Evolutionary conservation across 345 rosid species (phyloP).

Genomic region (Salix koriyanagi): DNA sequence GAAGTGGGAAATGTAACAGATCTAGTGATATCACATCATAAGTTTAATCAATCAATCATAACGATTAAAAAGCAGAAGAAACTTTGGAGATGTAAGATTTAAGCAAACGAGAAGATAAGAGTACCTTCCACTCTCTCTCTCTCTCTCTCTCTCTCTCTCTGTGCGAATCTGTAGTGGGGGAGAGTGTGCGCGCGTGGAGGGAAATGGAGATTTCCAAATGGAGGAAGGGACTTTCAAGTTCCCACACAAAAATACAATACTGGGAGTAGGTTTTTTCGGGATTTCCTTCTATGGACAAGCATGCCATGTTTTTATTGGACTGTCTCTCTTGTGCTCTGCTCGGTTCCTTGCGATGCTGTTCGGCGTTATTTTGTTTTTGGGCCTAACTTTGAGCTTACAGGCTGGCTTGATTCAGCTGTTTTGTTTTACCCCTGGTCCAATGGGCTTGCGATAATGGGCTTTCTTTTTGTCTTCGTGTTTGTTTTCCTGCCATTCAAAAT

Average conservation of each 20-base stretch:
- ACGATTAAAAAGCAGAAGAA: neutral
- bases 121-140: neutral
- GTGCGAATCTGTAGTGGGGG: neutral
- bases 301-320: too few species aligned
- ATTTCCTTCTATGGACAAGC: too few species aligned
- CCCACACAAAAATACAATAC: neutral
- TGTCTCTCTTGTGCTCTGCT: too few species aligned
- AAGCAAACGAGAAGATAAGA: neutral
- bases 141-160: neutral
- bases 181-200: neutral
- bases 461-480: neutral
- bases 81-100: neutral
- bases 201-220: neutral
- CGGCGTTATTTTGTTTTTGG: neutral
- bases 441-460: neutral
- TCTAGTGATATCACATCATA: neutral
- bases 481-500: neutral
- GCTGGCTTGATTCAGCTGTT: neutral
- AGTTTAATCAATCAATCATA: neutral
- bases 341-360: too few species aligned
- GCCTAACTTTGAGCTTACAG: neutral
- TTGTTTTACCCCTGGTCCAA: neutral
- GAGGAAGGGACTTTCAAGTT: neutral
- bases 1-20: neutral
- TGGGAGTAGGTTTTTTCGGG: neutral